These are phyloP conservation scores for Gnetum montanum DNA, from an alignment of 75 land plant species.

Conservation along the genomic window DNA sequence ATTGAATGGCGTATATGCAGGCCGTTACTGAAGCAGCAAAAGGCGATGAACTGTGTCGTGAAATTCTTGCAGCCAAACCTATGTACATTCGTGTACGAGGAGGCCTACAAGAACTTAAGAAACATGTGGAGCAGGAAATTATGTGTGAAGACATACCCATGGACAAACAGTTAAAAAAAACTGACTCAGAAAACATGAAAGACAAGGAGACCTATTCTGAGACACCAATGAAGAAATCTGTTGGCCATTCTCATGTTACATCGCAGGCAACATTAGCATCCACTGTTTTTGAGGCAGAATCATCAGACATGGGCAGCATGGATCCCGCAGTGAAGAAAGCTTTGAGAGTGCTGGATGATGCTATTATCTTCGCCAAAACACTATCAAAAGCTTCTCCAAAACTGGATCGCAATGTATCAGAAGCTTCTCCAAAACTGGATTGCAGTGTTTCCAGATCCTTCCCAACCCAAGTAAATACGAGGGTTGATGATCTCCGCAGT, in stretches of 20 bases:
- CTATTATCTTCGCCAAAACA: slow-evolving; percentile 23
- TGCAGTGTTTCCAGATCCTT: too few relatives aligned
- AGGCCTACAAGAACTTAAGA: slow-evolving; percentile 11
- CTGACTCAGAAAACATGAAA: too few relatives aligned
- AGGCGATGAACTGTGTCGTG: slow-evolving; percentile 22
- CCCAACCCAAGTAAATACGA: not conserved
- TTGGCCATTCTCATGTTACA: not conserved
- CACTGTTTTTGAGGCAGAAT: not conserved
- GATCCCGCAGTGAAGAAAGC: slow-evolving; percentile 66
- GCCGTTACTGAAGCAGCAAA: slow-evolving; percentile 31
- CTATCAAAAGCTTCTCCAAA: not conserved
- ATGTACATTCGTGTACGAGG: slow-evolving; percentile 40
- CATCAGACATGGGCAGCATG: slow-evolving; percentile 7
- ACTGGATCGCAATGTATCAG: not conserved
- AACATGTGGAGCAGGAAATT: not conserved
- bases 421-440: slow-evolving; percentile 1
- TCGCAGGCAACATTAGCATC: not conserved
- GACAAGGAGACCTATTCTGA: too few relatives aligned
- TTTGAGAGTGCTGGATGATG: slow-evolving; percentile 43
- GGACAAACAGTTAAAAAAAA: too few relatives aligned
- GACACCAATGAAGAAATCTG: too few relatives aligned
- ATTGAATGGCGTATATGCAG: slow-evolving; percentile 22
- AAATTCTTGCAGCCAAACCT: slow-evolving; percentile 24
- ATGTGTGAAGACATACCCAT: not conserved
- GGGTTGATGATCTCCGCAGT: not conserved